Evolutionary conservation across 208 protist genomes (phyloP), one percentile per base, ranked within the genome.

Genomic region (Novymonas esmeraldas): DNA sequence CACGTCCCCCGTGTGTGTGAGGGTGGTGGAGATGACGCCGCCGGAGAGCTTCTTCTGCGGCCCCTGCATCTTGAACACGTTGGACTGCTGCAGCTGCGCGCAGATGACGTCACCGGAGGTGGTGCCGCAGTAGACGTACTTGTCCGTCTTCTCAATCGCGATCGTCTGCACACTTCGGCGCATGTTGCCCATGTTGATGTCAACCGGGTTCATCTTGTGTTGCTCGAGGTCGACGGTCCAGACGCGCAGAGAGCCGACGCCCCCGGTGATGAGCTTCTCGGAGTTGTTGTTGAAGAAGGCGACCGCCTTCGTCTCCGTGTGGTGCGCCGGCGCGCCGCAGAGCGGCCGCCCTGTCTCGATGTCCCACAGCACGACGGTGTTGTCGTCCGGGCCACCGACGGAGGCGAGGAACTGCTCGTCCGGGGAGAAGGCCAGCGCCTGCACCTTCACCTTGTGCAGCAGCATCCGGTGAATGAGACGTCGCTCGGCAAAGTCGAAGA

Each of bases 361-460:
- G 56, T 98, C 92, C 96, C 97, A 99, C 18, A 98, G 73, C 2
- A 98, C 96, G 2, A 98, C 82, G 7, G 87, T 92, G 81, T 98
- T 98, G 78, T 99, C 97, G 74, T 99, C 97, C 24, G 87, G 51
- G 31, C 96, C 97, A 36, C 97, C 97, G 56, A 99, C 79, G 14
- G 95, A 97, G 26, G 89, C 96, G 20, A 99, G 84, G 57, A 85
- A 97, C 55, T 81, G 51, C 70, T 98, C 96, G 44, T 98, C 87
- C 26, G 76, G 76, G n/a, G 95, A 98, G 76, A 99, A 99, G 7
- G 93, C 87, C 31, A 99, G 82, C 1, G 88, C 82, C 80, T 98
- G 82, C 31, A 99, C 96, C 71, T 95, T 93, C 24, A 95, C 93
- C 71, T 98, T 98, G 80, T 99, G 97, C 45, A 99, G 80, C 64